phyloP scores from a whole-genome alignment of 2,329 filamentous ascomycete species.

The Claviceps sp. region DNA sequence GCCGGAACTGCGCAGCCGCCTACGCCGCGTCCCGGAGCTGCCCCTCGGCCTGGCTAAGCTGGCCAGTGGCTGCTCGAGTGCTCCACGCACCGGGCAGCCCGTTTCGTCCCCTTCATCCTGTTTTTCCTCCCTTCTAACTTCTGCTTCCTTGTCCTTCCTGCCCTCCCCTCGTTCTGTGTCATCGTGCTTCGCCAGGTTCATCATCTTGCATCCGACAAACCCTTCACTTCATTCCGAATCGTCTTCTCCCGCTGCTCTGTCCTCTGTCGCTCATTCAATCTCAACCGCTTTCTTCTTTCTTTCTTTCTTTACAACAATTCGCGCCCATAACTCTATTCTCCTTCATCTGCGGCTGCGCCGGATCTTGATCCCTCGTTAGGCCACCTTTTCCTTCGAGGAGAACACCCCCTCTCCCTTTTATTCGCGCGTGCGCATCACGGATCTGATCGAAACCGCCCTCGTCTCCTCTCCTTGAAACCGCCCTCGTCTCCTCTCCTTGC shows the following conservation, averaged over 20 bases:
- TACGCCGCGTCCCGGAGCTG: neutral
- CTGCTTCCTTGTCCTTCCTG: neutral
- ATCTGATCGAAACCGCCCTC: conserved; percentile 1
- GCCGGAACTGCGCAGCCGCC: neutral
- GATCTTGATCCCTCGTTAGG: conserved; percentile 3
- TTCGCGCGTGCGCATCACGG: neutral
- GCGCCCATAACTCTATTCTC: neutral
- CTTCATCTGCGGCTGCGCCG: conserved; percentile 9
- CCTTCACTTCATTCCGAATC: neutral
- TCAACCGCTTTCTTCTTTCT: neutral
- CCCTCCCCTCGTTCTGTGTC: neutral
- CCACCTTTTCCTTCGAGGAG: neutral
- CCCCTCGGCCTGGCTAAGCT: too few species aligned
- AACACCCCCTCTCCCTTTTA: neutral
- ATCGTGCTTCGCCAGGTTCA: neutral
- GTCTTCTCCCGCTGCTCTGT: conserved; percentile 3
- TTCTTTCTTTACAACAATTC: neutral
- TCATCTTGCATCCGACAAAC: neutral
- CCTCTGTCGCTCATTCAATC: conserved; percentile 6
- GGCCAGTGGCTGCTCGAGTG: too few species aligned
- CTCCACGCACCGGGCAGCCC: neutral
- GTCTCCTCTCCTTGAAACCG: neutral
- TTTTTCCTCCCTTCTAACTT: neutral
- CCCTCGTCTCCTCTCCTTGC: neutral
- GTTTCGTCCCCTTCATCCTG: neutral